Percentiles rank a stretch among this genome's conserved stretches.
phyloP scores from a whole-genome alignment of 108 stramenopile species.

The Craspedostauros australis region DNA sequence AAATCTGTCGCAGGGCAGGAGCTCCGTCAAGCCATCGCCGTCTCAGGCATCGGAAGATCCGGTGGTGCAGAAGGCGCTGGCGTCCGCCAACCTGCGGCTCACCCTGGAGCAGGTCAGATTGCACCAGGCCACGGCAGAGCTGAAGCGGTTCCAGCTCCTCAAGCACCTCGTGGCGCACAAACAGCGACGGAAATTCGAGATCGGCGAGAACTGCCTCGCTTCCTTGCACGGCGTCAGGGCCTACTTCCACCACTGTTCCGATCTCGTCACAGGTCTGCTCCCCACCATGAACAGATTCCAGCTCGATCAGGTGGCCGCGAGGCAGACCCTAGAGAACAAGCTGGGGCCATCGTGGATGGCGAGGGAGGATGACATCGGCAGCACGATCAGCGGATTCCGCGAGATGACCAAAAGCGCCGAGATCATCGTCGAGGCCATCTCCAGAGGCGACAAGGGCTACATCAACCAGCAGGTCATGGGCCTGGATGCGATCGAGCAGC shows the following conservation, averaged over 20 bases:
- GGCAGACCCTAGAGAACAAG: conserved; percentile 45
- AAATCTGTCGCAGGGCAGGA: conserved; percentile 21
- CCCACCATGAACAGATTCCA: conserved; percentile 60
- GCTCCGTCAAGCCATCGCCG: neutral
- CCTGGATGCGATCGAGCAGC: conserved; percentile 69
- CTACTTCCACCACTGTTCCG: conserved; percentile 70
- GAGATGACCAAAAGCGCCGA: conserved; percentile 41
- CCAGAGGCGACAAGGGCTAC: conserved; percentile 40
- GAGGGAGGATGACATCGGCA: conserved; percentile 49
- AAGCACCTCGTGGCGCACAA: conserved; percentile 72
- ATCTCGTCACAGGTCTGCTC: conserved; percentile 50
- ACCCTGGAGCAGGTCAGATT: conserved; percentile 74
- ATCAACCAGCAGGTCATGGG: conserved; percentile 48
- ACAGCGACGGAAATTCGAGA: conserved; percentile 82
- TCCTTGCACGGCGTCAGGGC: conserved; percentile 66
- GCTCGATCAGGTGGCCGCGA: conserved; percentile 46
- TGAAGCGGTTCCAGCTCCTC: conserved; percentile 79
- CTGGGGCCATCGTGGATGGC: conserved; percentile 58
- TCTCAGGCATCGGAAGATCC: conserved; percentile 37
- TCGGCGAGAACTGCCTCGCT: conserved; percentile 73
- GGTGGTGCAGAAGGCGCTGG: conserved; percentile 22
- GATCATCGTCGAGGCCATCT: conserved; percentile 47
- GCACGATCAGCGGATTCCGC: conserved; percentile 47
- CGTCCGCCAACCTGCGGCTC: conserved; percentile 63
- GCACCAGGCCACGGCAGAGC: conserved; percentile 73